Percentiles rank a stretch among this genome's conserved stretches.
Evolutionary conservation across 345 rosid species (phyloP).

Genomic region (Eutrema yunnanense): DNA sequence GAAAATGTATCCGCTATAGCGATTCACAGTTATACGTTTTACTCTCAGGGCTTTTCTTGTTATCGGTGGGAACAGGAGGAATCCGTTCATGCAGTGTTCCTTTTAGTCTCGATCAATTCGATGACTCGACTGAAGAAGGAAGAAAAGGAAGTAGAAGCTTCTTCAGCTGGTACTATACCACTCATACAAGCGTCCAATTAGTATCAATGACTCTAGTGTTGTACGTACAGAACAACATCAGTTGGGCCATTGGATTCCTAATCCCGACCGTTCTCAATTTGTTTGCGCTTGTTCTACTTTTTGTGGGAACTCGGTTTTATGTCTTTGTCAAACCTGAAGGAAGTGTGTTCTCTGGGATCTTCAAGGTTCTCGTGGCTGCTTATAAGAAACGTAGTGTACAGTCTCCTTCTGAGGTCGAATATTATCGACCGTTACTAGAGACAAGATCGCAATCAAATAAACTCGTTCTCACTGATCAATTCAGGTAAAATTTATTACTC

Average conservation of each 20-base stretch:
- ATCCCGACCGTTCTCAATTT: slow-evolving; percentile 60
- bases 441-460: slow-evolving; percentile 25
- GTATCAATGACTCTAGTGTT: slow-evolving; percentile 51
- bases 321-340: slow-evolving; percentile 56
- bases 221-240: slow-evolving; percentile 66
- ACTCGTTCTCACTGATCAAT: slow-evolving; percentile 42
- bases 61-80: slow-evolving; percentile 67
- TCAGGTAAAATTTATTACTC: slow-evolving; percentile 33
- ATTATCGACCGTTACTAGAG: slow-evolving; percentile 50
- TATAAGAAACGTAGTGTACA: slow-evolving; percentile 39
- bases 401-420: slow-evolving; percentile 25
- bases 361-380: slow-evolving; percentile 52
- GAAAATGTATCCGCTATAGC: slow-evolving; percentile 33
- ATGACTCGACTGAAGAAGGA: slow-evolving; percentile 59
- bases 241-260: slow-evolving; percentile 75
- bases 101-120: slow-evolving; percentile 79
- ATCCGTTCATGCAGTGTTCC: slow-evolving; percentile 77
- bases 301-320: slow-evolving; percentile 54
- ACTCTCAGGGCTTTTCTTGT: slow-evolving; percentile 37
- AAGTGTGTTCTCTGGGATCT: slow-evolving; percentile 50
- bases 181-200: slow-evolving; percentile 53
- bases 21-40: slow-evolving; percentile 41
- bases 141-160: slow-evolving; percentile 58
- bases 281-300: slow-evolving; percentile 45
- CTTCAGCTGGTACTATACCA: slow-evolving; percentile 67